Evolutionary conservation across 257 asterid species (phyloP).

Genomic region (Nicotiana sylvestris): DNA sequence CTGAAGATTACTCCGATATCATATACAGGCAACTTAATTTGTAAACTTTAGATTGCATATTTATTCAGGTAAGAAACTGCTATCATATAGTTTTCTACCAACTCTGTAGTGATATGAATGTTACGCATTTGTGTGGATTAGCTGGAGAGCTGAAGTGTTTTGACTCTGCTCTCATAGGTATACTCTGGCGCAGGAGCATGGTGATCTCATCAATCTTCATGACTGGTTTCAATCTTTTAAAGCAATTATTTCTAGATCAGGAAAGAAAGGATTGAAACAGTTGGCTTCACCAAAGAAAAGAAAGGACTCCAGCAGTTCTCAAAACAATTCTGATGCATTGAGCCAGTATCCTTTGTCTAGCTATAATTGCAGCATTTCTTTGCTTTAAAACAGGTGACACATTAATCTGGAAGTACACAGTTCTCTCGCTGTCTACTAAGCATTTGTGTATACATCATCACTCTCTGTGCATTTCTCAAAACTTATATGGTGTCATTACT

Average conservation of each 20-base stretch:
- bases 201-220: constrained; percentile 88
- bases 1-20: not conserved
- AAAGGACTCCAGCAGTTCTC: constrained; percentile 30
- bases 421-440: not conserved
- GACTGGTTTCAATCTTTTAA: constrained; percentile 90
- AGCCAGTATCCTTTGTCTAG: constrained; percentile 69
- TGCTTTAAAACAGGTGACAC: not conserved
- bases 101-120: not conserved
- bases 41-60: not conserved
- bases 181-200: constrained; percentile 85
- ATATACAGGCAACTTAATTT: not conserved
- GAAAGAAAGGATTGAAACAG: constrained; percentile 40
- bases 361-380: constrained; percentile 7
- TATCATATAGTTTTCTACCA: constrained; percentile 4
- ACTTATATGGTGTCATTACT: not conserved
- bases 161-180: constrained; percentile 44
- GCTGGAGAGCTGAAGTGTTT: not conserved
- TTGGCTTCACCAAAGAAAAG: constrained; percentile 74
- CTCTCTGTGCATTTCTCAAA: not conserved
- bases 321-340: constrained; percentile 49
- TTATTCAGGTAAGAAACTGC: not conserved
- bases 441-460: not conserved
- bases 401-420: not conserved
- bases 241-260: constrained; percentile 39
- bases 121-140: not conserved